These are phyloP conservation scores for Avena atlantica DNA, from an alignment of 176 grass and related monocot genomes.

Conservation along the genomic window DNA sequence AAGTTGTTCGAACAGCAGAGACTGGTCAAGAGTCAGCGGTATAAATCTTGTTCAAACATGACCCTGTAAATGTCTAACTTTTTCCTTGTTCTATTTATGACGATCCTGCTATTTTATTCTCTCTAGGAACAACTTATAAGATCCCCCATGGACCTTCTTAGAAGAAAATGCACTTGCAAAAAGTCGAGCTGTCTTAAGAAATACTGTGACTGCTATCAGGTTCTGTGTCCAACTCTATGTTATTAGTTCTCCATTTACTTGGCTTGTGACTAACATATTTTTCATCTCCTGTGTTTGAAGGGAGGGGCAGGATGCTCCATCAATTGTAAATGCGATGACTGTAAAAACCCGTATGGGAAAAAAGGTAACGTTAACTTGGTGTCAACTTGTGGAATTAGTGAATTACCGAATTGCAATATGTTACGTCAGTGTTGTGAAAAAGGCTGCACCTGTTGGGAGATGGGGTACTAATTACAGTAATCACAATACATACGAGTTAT, in stretches of 20 bases:
- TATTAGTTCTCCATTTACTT: slow-evolving; percentile 12
- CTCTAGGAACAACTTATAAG: slow-evolving; percentile 53
- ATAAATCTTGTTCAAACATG: slow-evolving; percentile 43
- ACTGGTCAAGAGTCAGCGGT: slow-evolving; percentile 48
- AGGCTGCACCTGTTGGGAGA: neutral
- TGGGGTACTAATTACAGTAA: neutral
- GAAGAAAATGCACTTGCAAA: slow-evolving; percentile 71
- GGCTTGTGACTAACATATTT: slow-evolving; percentile 27
- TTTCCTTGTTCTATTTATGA: neutral
- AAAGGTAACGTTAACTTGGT: slow-evolving; percentile 54
- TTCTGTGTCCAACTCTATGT: slow-evolving; percentile 34
- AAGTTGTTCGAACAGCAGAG: slow-evolving; percentile 44
- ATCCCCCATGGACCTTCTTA: slow-evolving; percentile 52
- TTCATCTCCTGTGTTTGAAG: slow-evolving; percentile 45
- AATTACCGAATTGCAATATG: neutral
- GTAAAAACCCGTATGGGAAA: slow-evolving; percentile 61
- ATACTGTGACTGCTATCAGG: slow-evolving; percentile 74
- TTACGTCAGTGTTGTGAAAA: neutral
- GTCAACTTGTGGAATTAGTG: neutral
- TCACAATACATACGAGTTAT: neutral
- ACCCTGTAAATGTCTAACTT: neutral
- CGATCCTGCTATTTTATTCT: slow-evolving; percentile 8
- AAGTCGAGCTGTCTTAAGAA: slow-evolving; percentile 72
- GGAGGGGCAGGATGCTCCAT: slow-evolving; percentile 64
- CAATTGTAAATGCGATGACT: slow-evolving; percentile 73